Conservation (phyloP, 345 rosid genomes). For the Brassica carinata region DNA sequence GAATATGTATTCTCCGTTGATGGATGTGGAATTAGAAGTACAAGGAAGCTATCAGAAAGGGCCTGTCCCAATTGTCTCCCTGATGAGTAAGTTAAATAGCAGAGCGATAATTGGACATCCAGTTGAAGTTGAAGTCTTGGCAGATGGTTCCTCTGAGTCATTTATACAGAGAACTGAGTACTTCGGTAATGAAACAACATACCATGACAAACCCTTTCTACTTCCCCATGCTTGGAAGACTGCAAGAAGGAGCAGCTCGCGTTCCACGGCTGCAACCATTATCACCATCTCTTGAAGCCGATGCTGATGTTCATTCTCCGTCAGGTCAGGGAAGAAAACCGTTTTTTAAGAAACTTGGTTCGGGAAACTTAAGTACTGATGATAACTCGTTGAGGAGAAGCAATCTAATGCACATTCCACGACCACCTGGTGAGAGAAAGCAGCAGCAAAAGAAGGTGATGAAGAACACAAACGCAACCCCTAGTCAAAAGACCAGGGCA, state of each 20-base stretch:
- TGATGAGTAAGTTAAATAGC: conserved; percentile 77
- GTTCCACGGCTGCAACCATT: conserved; percentile 71
- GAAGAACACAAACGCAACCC: conserved; percentile 59
- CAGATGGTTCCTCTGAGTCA: conserved; percentile 69
- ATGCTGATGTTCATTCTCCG: conserved; percentile 45
- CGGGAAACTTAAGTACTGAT: conserved; percentile 46
- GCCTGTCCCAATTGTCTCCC: conserved; percentile 81
- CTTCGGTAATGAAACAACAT: conserved; percentile 49
- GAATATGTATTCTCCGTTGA: conserved; percentile 50
- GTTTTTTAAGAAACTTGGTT: conserved; percentile 39
- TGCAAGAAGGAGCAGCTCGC: conserved; percentile 79
- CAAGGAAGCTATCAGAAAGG: conserved; percentile 76
- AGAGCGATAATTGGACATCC: conserved; percentile 95
- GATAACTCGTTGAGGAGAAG: conserved; percentile 51
- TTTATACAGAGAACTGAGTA: conserved; percentile 48
- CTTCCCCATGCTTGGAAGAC: conserved; percentile 90
- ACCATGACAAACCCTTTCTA: conserved; percentile 50
- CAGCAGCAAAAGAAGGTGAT: conserved; percentile 50
- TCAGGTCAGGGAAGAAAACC: conserved; percentile 51
- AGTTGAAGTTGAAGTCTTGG: conserved; percentile 67
- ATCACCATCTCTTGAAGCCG: conserved; percentile 47
- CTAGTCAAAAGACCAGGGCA: conserved; percentile 82
- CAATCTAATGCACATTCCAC: conserved; percentile 41
- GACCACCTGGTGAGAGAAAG: conserved; percentile 48
- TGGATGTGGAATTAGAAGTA: conserved; percentile 91